Evolutionary conservation across 768 basidiomycete species (phyloP), one percentile per base, ranked within the genome.

Genomic region (Pulveroboletus sp.): DNA sequence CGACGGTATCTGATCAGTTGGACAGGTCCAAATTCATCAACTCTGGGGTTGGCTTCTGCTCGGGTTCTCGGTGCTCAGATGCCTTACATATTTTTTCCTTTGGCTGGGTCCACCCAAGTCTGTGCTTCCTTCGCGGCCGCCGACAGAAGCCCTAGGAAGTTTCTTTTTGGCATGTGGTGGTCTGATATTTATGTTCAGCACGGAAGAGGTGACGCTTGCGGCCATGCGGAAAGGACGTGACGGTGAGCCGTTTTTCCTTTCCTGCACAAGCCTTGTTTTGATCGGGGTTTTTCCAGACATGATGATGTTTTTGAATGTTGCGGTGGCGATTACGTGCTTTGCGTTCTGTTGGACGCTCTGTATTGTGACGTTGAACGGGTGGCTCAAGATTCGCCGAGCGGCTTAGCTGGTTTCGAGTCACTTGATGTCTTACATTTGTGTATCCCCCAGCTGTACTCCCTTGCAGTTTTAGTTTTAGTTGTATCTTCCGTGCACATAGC

Each of bases 81-180:
- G 86, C 62, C 59, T 94, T 33, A 97, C 94, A 2, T 98, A 97
- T 65, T 90, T 94, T 72, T 93, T 97, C 80, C 75, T 95, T 34
- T 97, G 89, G 89, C 75, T 94, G 38, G 75, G 77, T 24, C 94
- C 94, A 12, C 87, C 91, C 7, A 76, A 77, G 12, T 92, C 90
- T 2, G 75, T 85, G n/a, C 78, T 91, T 13, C 95, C 95, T 2
- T 90, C 89, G 13, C 82, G 94, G 9, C 95, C 95, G 6, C 95
- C 94, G 0, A 94, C 94, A 1, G 95, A 98, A 72, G 87, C 87
- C 6, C 69, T 98, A 34, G 90, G 86, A 14, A 80, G 89, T 50
- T 90, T 97, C 69, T 88, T 87, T 70, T 74, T 94, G 42, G 80
- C 93, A 7, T 86, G 85, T 46, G 94, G 94, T 39, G 95, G 95